A percentile compares a stretch with the other conserved stretches of the same genome.
Conservation (phyloP, 352 stramenopile genomes). For the Phytophthora citricola region DNA sequence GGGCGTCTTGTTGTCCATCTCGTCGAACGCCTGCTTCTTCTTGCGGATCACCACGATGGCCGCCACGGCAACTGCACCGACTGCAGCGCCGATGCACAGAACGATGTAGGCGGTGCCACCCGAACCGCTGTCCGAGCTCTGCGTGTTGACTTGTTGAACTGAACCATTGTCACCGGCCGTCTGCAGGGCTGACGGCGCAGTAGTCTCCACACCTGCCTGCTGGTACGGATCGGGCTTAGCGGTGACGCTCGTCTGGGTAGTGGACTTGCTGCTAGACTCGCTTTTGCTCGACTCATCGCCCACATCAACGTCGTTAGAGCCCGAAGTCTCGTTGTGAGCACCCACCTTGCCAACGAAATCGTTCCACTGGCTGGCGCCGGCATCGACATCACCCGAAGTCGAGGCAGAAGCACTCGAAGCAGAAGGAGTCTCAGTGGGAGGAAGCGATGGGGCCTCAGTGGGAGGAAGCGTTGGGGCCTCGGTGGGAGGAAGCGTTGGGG, state of each 20-base stretch:
- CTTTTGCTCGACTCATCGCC: slow-evolving; percentile 22
- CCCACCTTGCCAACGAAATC: slow-evolving; percentile 32
- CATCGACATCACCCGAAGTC: slow-evolving; percentile 14
- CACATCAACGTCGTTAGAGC: slow-evolving; percentile 22
- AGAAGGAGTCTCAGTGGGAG: slow-evolving; percentile 20
- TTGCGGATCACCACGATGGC: slow-evolving; percentile 58
- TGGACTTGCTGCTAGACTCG: slow-evolving; percentile 10
- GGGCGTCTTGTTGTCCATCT: slow-evolving; percentile 66
- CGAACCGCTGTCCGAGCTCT: slow-evolving; percentile 11
- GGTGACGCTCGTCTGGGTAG: slow-evolving; percentile 6
- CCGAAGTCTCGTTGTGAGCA: slow-evolving; percentile 22
- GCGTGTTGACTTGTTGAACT: slow-evolving; percentile 39
- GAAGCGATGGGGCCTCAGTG: slow-evolving; percentile 17
- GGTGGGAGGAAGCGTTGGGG: slow-evolving; percentile 15
- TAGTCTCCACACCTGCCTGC: slow-evolving; percentile 18
- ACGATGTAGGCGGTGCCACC: slow-evolving; percentile 22
- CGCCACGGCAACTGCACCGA: slow-evolving; percentile 44
- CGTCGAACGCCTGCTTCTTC: slow-evolving; percentile 67
- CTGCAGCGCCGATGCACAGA: slow-evolving; percentile 23
- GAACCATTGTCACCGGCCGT: slow-evolving; percentile 20
- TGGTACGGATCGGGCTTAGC: slow-evolving; percentile 15
- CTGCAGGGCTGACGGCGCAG: slow-evolving; percentile 13
- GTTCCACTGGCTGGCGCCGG: slow-evolving; percentile 26
- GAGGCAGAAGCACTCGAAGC: slow-evolving; percentile 22
- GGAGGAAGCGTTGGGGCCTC: slow-evolving; percentile 14